Evolutionary conservation across 768 basidiomycete species (phyloP).

Genomic region (Podaxis sp.): DNA sequence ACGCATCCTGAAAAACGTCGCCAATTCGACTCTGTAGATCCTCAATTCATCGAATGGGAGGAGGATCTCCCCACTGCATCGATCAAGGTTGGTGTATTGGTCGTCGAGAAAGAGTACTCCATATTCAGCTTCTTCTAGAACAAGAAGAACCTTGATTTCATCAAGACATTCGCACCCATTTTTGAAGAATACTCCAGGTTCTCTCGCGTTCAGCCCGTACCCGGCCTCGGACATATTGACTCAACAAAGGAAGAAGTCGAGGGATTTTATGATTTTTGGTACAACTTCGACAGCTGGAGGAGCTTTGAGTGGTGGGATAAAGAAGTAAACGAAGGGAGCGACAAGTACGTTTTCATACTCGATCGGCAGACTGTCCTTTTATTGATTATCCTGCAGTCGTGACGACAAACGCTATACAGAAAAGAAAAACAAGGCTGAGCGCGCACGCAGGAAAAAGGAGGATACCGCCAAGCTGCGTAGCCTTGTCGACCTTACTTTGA

Average conservation of each 20-base stretch:
- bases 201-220: constrained; percentile 81
- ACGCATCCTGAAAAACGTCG: constrained; percentile 81
- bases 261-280: constrained; percentile 98
- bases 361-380: background rate
- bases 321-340: constrained; percentile 96
- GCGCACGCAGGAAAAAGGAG: constrained; percentile 94
- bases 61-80: constrained; percentile 68
- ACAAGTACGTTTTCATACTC: constrained; percentile 54
- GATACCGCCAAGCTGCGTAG: constrained; percentile 86
- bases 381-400: constrained; percentile 46
- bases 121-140: constrained; percentile 22
- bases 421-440: constrained; percentile 99
- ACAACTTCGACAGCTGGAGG: constrained; percentile 98
- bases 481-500: constrained; percentile 82
- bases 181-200: constrained; percentile 93
- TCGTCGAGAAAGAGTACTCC: background rate
- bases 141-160: constrained; percentile 56
- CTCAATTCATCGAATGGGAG: constrained; percentile 65
- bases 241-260: constrained; percentile 82
- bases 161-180: constrained; percentile 70
- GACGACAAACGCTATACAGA: constrained; percentile 99
- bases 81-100: constrained; percentile 39
- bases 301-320: constrained; percentile 98
- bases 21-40: constrained; percentile 97
- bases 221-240: constrained; percentile 65